Evolutionary conservation across 257 asterid genomes (phyloP), one percentile per base, ranked within the genome.

Genomic region (Linderniella brevidens): DNA sequence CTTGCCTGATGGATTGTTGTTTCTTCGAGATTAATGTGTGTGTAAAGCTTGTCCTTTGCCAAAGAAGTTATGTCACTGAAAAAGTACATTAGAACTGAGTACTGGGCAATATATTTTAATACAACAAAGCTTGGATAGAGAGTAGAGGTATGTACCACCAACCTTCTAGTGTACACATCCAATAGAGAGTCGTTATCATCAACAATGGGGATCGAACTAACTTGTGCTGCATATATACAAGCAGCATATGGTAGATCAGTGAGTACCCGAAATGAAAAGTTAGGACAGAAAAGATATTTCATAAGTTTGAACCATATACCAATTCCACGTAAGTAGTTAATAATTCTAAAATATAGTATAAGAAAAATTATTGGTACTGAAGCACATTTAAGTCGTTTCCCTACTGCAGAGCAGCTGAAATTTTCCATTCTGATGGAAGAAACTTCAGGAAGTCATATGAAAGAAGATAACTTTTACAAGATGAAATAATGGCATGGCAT

Each of bases 161-260:
- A 78, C 98, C 98, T 88, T 65, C 98, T 77, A 43, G 92, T 71
- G 67, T 78, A 88, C 49, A 88, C 64, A 54, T 84, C 95, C 84
- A 84, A 62, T 64, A 88, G 57, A 48, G 95, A 78, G 82, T 76
- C 84, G 62, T 76, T 76, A 50, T 88, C 94, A 66, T 88, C 98
- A 54, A 84, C 94, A 58, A 88, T 71, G 32, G 95, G 97, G 56
- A 88, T 64, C 10, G 97, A 75, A 64, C 97, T 80, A 65, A 83
- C 95, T 72, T 76, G 90, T 20, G 78, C 97, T 88, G 90, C 65
- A 46, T 60, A n/a, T n/a, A n/a, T n/a, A 54, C 46, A 46, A 55
- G 59, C 50, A 19, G 41, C 58, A 55, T 13, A 54, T 41, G 9
- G 13, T 55, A 55, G 49, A 44, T 19, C 17, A 8, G 43, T 19